phyloP scores from a whole-genome alignment of 495 filamentous ascomycete species.

The Sordaria brevicollis region DNA sequence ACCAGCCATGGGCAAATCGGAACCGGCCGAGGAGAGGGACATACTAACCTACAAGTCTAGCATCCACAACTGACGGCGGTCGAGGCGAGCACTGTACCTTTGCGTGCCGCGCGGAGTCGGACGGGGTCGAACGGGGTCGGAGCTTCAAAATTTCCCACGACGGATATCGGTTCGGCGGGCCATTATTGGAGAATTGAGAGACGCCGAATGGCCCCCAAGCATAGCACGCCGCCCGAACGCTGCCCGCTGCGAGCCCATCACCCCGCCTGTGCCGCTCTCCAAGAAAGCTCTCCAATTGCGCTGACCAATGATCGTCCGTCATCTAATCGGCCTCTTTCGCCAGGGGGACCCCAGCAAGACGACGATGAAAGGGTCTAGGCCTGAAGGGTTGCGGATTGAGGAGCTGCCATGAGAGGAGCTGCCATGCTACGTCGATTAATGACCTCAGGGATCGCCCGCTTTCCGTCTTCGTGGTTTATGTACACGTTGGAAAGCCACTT shows the following conservation, averaged over 20 bases:
- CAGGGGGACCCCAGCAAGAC: neutral
- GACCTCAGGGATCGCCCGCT: neutral
- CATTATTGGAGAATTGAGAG: neutral
- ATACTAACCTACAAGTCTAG: too few relatives aligned
- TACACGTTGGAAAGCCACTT: neutral
- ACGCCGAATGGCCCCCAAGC: neutral
- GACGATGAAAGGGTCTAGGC: neutral
- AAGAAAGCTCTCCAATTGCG: neutral
- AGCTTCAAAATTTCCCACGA: neutral
- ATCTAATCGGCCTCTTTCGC: neutral
- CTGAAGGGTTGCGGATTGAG: neutral
- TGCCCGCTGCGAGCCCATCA: neutral
- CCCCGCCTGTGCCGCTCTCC: neutral
- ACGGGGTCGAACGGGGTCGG: neutral
- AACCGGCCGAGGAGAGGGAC: neutral
- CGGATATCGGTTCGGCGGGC: neutral
- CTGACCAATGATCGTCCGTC: neutral
- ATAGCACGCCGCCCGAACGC: neutral
- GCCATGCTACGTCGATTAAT: neutral
- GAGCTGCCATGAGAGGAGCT: neutral
- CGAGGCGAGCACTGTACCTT: neutral
- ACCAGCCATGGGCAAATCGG: neutral
- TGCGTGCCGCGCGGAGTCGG: neutral
- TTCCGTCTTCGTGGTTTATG: neutral
- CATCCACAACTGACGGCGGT: neutral